Evolutionary conservation across 352 stramenopile genomes (phyloP).

Genomic region (Globisporangium takayamanum): DNA sequence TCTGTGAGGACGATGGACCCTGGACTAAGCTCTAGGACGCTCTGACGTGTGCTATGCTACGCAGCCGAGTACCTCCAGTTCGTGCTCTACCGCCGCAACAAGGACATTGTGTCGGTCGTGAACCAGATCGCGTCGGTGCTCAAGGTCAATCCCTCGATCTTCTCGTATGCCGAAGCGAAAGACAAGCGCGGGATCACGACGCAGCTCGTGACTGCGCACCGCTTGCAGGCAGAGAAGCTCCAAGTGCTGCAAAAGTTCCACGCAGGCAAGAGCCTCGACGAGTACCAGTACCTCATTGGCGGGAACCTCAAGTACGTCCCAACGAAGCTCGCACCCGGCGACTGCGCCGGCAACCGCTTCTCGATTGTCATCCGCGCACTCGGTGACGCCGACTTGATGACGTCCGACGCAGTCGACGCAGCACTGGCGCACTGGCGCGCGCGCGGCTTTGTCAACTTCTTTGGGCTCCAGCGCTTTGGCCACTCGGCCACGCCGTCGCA

Average conservation of each 20-base stretch:
- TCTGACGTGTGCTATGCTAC: slow-evolving; percentile 8
- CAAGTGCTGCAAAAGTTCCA: slow-evolving; percentile 35
- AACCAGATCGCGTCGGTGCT: slow-evolving; percentile 73
- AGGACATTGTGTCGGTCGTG: slow-evolving; percentile 89
- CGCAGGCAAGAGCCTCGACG: slow-evolving; percentile 34
- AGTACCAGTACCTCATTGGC: slow-evolving; percentile 84
- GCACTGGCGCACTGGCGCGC: slow-evolving; percentile 42
- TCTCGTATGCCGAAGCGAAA: slow-evolving; percentile 95
- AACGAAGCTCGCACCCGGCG: slow-evolving; percentile 79
- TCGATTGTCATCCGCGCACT: slow-evolving; percentile 91
- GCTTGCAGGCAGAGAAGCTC: slow-evolving; percentile 56
- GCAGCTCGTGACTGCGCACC: slow-evolving; percentile 92
- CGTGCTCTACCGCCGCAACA: slow-evolving; percentile 96
- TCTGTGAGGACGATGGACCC: not conserved
- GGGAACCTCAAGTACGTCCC: slow-evolving; percentile 90
- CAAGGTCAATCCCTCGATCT: slow-evolving; percentile 56
- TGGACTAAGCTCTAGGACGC: not conserved
- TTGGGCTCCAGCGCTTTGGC: slow-evolving; percentile 94
- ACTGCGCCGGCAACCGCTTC: slow-evolving; percentile 91
- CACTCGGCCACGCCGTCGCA: slow-evolving; percentile 80
- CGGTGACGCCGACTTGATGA: slow-evolving; percentile 44
- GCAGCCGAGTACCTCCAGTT: slow-evolving; percentile 91
- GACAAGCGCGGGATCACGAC: slow-evolving; percentile 96
- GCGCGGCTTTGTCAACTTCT: slow-evolving; percentile 96
- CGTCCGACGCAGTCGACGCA: slow-evolving; percentile 20